Base-by-base conservation (phyloP, 768 basidiomycete species). In the Amanita rubescens region DNA sequence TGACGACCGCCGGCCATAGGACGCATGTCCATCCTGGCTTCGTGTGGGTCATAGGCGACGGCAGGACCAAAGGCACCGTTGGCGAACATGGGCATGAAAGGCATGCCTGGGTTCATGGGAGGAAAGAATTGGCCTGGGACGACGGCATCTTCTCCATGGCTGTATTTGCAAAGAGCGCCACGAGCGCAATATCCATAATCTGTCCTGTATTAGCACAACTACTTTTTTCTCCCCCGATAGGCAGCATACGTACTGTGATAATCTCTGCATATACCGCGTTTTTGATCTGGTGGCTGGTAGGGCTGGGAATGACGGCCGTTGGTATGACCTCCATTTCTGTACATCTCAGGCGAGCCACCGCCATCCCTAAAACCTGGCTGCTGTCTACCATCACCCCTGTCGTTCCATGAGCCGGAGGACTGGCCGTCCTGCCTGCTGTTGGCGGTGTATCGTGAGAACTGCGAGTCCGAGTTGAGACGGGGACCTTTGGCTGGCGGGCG, bases 111-210 rank as follows among this genome's bases (percentile, higher is more conserved):
- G 62, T 8, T 71, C 71, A 32, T 72, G 73, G 73, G 74, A 25
- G 80, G 74, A 60, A 83, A 87, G 27, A 90, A 65, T 57, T 82
- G 84, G 0, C 77, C 79, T 0, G 87, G 90, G 8, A 89, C 73
- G 47, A 90, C 82, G 27, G 90, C 88, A 63, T 94, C 90, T 1
- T 91, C 90, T 34, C 90, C 92, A 61, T 98, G 94, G 56, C 89
- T 92, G 69, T 82, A 97, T 64, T 91, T 93, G 76, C 94, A 98
- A 56, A 79, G 78, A 17, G 80, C 84, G 44, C 94, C 94, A 30
- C 93, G 82, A 37, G 89, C 81, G 61, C 94, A 98, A 69, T 85
- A 96, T 1, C 94, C 94, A 55, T 84, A 84, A 64, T 94, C 94
- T 97, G 59, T 7, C 47, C 8, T 30, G 27, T 30, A 30, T 30